Base-by-base conservation (phyloP, 2,329 filamentous ascomycete genomes). In the Paraconiothyrium sp. region DNA sequence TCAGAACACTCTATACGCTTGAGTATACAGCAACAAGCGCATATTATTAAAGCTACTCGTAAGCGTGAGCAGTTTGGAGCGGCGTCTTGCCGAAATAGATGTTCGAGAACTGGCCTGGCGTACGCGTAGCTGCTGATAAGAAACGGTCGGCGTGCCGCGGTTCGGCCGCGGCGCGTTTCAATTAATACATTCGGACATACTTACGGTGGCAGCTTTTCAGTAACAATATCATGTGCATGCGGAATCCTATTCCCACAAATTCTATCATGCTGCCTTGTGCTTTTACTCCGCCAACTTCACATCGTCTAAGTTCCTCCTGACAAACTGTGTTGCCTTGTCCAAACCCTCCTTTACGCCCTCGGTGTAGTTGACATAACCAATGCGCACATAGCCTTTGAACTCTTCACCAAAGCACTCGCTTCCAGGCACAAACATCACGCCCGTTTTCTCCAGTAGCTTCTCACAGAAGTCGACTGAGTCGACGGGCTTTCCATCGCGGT, bases 361-460 rank as follows among this genome's bases (percentile, higher is more conserved):
- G 0, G 90, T 93, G 68, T 90, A 84, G 70, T 88, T 89, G 1
- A 89, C 91, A 78, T 90, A 95, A 0, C 92, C 92, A 64, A 96
- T 85, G 61, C 93, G 84, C 24, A 96, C 89, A 77, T 88, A 94
- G 2, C 92, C 92, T 67, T 85, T 83, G 62, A 72, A 94, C 49
- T 92, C 89, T 43, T 84, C 77, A 0, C 92, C 93, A 76, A 97
- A 96, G 68, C 90, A 92, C 46, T 83, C 84, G 50, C 87, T 88
- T 0, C 91, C 93, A 0, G 93, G 92, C 10, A 92, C 82, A 61
- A 95, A 83, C 82, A 95, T 84, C 6, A 93, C 90, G 20, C 91
- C 91, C 0, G 85, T 89, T 78, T 89, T 86, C 55, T 88, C 84
- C 32, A 92, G 79, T 39, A 96, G 77, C 71, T 88, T 85, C 67